A percentile compares a stretch with the other conserved stretches of the same genome.
Evolutionary conservation across 148 eudicot species (phyloP).

Genomic region (Agrostemma githago): DNA sequence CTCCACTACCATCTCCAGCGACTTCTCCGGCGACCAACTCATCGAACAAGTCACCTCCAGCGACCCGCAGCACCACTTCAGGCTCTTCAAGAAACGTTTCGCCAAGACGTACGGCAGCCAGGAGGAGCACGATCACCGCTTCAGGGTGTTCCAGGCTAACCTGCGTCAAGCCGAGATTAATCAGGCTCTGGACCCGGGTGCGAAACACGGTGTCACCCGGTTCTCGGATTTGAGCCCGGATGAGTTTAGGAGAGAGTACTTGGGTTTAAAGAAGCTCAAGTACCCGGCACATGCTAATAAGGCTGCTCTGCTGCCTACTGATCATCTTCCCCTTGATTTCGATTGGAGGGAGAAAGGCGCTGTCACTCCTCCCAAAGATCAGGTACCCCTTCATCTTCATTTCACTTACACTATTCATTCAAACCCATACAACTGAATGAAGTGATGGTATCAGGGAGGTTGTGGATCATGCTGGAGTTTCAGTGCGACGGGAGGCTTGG

Average conservation of each 20-base stretch:
- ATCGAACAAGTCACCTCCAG: slow-evolving; percentile 13
- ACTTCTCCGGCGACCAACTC: background rate
- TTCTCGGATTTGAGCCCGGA: slow-evolving; percentile 51
- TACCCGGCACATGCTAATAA: slow-evolving; percentile 47
- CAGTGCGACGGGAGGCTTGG: slow-evolving; percentile 92
- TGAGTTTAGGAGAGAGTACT: slow-evolving; percentile 40
- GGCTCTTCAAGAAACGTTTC: slow-evolving; percentile 47
- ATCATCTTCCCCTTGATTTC: slow-evolving; percentile 40
- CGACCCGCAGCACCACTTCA: slow-evolving; percentile 49
- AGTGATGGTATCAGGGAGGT: slow-evolving; percentile 57
- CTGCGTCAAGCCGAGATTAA: slow-evolving; percentile 46
- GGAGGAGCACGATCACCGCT: slow-evolving; percentile 60
- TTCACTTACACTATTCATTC: too few species aligned
- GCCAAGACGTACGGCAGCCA: slow-evolving; percentile 39
- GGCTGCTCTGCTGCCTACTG: slow-evolving; percentile 46
- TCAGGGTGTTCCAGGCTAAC: slow-evolving; percentile 50
- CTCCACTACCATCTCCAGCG: slow-evolving; percentile 11
- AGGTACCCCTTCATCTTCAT: slow-evolving; percentile 25
- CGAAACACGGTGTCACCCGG: slow-evolving; percentile 59
- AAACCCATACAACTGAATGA: too few species aligned
- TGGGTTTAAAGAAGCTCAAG: slow-evolving; percentile 37
- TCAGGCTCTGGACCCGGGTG: slow-evolving; percentile 53
- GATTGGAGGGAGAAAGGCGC: slow-evolving; percentile 68
- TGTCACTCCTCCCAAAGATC: slow-evolving; percentile 53
- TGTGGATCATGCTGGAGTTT: slow-evolving; percentile 99